Evolutionary conservation across 2,329 filamentous ascomycete species (phyloP).

Genomic region (Paraphoma chrysanthemicola): DNA sequence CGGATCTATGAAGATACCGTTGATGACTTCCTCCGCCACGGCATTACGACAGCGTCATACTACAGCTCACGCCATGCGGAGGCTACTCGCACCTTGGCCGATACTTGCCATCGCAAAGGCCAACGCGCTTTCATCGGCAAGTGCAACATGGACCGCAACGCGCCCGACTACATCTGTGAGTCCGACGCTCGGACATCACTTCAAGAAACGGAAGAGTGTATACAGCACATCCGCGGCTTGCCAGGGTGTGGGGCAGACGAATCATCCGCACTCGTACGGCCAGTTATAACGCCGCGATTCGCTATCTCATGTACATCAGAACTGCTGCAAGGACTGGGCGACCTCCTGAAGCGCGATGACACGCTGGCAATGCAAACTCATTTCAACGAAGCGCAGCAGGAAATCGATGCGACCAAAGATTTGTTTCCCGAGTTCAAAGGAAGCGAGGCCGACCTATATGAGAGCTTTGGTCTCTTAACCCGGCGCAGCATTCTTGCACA

Average conservation of each 20-base stretch:
- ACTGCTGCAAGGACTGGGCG: slow-evolving; percentile 63
- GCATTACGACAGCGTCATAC: slow-evolving; percentile 68
- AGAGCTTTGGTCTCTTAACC: slow-evolving; percentile 61
- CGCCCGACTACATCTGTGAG: slow-evolving; percentile 40
- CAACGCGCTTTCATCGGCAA: slow-evolving; percentile 69
- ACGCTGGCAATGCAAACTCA: slow-evolving; percentile 69
- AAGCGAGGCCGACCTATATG: slow-evolving; percentile 68
- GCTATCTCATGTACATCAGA: slow-evolving; percentile 66
- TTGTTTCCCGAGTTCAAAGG: slow-evolving; percentile 62
- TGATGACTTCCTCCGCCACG: slow-evolving; percentile 65
- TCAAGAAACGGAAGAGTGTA: slow-evolving; percentile 27
- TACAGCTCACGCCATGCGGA: slow-evolving; percentile 64
- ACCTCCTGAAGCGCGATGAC: slow-evolving; percentile 56
- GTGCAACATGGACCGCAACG: slow-evolving; percentile 67
- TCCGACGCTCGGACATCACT: slow-evolving; percentile 16
- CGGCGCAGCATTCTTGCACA: slow-evolving; percentile 68
- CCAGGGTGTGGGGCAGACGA: neutral
- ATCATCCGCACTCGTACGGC: slow-evolving; percentile 28
- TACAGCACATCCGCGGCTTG: slow-evolving; percentile 29
- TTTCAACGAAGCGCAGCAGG: slow-evolving; percentile 70
- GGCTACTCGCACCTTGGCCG: slow-evolving; percentile 64
- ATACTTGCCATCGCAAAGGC: slow-evolving; percentile 59
- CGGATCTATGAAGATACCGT: slow-evolving; percentile 50
- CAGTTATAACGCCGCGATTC: slow-evolving; percentile 56
- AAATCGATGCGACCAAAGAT: slow-evolving; percentile 61